A percentile compares a stretch with the other conserved stretches of the same genome.
These are phyloP conservation scores for Aspergillus bombycis DNA, from an alignment of 2,329 filamentous ascomycete genomes.

Conservation along the genomic window DNA sequence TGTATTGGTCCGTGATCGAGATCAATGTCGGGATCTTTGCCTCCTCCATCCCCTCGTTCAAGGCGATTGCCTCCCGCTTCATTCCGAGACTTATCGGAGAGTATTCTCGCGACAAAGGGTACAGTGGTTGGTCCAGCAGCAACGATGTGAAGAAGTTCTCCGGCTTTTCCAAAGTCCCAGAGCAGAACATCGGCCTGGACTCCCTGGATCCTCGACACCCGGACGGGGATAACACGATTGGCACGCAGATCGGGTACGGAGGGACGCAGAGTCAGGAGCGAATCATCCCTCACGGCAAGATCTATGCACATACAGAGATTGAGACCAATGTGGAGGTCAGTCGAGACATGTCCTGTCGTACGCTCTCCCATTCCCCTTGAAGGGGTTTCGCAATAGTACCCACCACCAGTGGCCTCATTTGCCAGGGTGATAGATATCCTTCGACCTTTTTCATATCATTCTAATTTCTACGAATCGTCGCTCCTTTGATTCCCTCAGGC, in stretches of 20 bases:
- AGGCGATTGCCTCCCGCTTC: slow-evolving; percentile 45
- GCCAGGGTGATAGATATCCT: not conserved
- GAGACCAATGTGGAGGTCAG: slow-evolving; percentile 34
- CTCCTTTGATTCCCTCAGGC: not conserved
- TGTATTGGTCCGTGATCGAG: slow-evolving; percentile 51
- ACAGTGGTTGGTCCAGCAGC: slow-evolving; percentile 28
- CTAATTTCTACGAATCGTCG: not conserved
- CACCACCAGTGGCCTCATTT: not conserved
- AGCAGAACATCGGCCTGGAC: slow-evolving; percentile 21
- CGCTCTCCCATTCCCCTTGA: not conserved
- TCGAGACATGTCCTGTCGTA: not conserved
- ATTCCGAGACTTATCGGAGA: slow-evolving; percentile 46
- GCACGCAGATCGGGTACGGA: slow-evolving; percentile 26
- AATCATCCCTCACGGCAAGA: slow-evolving; percentile 36
- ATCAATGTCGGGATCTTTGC: slow-evolving; percentile 48
- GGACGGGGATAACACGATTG: slow-evolving; percentile 22
- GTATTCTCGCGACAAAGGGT: slow-evolving; percentile 31
- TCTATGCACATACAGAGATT: slow-evolving; percentile 35
- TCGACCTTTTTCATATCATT: not conserved
- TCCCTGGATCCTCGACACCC: slow-evolving; percentile 16
- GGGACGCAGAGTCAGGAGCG: slow-evolving; percentile 32
- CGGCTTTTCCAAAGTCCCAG: slow-evolving; percentile 32
- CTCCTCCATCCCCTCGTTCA: slow-evolving; percentile 47
- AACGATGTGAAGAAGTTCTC: slow-evolving; percentile 22
- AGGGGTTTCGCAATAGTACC: not conserved